These are phyloP conservation scores for Botrytis porri DNA, from an alignment of 2,329 filamentous ascomycete species.

Conservation along the genomic window DNA sequence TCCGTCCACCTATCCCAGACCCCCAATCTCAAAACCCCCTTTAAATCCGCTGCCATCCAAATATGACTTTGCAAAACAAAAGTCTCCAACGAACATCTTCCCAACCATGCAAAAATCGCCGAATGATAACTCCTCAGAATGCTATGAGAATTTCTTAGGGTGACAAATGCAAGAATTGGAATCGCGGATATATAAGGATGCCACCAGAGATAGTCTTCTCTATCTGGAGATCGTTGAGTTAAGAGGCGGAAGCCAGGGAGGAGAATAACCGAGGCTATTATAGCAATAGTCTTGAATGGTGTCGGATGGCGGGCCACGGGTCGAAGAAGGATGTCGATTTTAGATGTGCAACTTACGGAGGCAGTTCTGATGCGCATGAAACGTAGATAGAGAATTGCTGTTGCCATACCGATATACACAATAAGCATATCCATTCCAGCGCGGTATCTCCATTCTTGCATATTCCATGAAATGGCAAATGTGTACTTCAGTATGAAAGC, in stretches of 20 bases:
- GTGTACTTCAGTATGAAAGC: slow-evolving; percentile 41
- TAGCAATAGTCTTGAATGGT: slow-evolving; percentile 22
- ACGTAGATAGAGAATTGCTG: slow-evolving; percentile 44
- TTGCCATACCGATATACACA: slow-evolving; percentile 54
- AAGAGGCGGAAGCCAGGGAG: slow-evolving; percentile 30
- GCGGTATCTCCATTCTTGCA: slow-evolving; percentile 49
- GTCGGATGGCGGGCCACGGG: slow-evolving; percentile 20
- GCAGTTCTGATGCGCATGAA: slow-evolving; percentile 32
- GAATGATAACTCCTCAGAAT: slow-evolving; percentile 46
- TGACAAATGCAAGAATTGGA: slow-evolving; percentile 51
- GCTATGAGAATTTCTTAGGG: slow-evolving; percentile 49
- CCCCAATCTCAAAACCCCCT: slow-evolving; percentile 46
- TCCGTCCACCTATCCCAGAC: slow-evolving; percentile 40
- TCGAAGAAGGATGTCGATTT: slow-evolving; percentile 26
- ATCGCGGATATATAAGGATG: slow-evolving; percentile 54
- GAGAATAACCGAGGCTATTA: slow-evolving; percentile 27
- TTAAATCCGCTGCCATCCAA: slow-evolving; percentile 58
- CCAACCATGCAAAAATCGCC: slow-evolving; percentile 51
- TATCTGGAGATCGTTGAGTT: slow-evolving; percentile 33
- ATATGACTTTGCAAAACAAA: slow-evolving; percentile 61
- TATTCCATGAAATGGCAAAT: slow-evolving; percentile 49
- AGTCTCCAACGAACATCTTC: slow-evolving; percentile 56
- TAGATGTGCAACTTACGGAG: slow-evolving; percentile 29
- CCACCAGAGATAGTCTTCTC: slow-evolving; percentile 47
- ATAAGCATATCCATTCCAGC: slow-evolving; percentile 53